These are phyloP conservation scores for Brassica cretica DNA, from an alignment of 345 rosid species.

Conservation along the genomic window DNA sequence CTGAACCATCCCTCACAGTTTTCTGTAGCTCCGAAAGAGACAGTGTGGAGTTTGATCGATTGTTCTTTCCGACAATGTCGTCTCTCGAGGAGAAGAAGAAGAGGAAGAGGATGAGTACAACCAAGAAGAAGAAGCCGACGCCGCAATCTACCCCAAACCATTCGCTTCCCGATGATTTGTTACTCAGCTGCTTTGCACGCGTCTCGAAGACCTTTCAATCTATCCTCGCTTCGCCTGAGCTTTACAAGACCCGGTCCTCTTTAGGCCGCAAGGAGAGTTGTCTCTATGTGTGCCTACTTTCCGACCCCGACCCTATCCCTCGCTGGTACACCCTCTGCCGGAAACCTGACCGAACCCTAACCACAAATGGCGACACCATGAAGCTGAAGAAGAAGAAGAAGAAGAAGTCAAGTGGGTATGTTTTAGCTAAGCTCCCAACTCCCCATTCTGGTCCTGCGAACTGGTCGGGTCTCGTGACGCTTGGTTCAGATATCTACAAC, in stretches of 20 bases:
- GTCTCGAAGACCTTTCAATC: conserved; percentile 60
- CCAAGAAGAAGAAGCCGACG: background rate
- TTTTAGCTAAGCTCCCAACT: conserved; percentile 31
- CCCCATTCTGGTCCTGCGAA: conserved; percentile 31
- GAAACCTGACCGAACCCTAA: background rate
- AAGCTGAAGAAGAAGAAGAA: background rate
- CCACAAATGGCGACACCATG: background rate
- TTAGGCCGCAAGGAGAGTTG: conserved; percentile 36
- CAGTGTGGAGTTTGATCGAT: background rate
- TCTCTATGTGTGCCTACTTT: conserved; percentile 59
- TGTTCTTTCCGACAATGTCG: background rate
- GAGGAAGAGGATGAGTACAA: background rate
- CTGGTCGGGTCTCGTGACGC: background rate
- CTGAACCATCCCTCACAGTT: background rate
- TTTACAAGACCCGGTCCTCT: conserved; percentile 49
- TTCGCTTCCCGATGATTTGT: conserved; percentile 62
- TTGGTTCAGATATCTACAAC: conserved; percentile 49
- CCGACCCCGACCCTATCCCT: conserved; percentile 37
- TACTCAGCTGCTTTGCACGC: conserved; percentile 59
- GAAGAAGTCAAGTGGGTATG: conserved; percentile 2
- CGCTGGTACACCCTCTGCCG: conserved; percentile 51
- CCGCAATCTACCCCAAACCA: background rate
- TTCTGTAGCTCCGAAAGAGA: background rate
- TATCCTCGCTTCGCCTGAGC: conserved; percentile 51
- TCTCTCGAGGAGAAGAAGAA: background rate